Evolutionary conservation across 2,329 filamentous ascomycete genomes (phyloP).

Genomic region (Aspergillus tubingensis): DNA sequence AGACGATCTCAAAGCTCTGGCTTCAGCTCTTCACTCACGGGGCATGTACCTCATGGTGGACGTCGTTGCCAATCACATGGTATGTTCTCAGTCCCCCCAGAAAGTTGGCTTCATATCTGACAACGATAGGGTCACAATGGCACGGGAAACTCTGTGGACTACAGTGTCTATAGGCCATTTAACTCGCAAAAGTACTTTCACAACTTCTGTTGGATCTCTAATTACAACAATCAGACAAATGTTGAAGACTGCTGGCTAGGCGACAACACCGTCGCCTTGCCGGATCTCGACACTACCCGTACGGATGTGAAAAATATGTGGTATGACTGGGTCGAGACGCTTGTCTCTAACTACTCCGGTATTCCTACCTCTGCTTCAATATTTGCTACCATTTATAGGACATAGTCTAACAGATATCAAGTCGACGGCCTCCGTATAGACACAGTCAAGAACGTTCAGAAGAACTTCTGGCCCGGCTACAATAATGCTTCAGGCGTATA

Average conservation of each 20-base stretch:
- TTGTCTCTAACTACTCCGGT: conserved; percentile 63
- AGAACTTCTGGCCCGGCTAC: conserved; percentile 47
- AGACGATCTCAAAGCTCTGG: conserved; percentile 60
- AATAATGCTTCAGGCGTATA: conserved; percentile 47
- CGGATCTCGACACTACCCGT: conserved; percentile 62
- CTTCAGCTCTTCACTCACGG: conserved; percentile 56
- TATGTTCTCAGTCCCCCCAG: not conserved
- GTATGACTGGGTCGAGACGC: conserved; percentile 58
- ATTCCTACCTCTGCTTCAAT: conserved; percentile 33
- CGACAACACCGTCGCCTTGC: conserved; percentile 56
- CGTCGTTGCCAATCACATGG: conserved; percentile 61
- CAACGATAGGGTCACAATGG: conserved; percentile 48
- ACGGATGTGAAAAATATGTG: conserved; percentile 52
- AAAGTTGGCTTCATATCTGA: not conserved
- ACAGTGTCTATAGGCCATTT: conserved; percentile 55
- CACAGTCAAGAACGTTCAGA: conserved; percentile 52
- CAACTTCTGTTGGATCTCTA: conserved; percentile 53
- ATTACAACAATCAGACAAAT: conserved; percentile 56
- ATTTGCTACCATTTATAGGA: no score
- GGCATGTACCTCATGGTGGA: conserved; percentile 66
- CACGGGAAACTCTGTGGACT: conserved; percentile 52
- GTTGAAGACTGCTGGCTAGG: conserved; percentile 56
- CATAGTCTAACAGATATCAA: conserved; percentile 12
- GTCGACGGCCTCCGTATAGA: conserved; percentile 57
- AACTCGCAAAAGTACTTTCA: conserved; percentile 63